Evolutionary conservation across 169 alveolate genomes (phyloP).

Genomic region (Plasmodium sp.): DNA sequence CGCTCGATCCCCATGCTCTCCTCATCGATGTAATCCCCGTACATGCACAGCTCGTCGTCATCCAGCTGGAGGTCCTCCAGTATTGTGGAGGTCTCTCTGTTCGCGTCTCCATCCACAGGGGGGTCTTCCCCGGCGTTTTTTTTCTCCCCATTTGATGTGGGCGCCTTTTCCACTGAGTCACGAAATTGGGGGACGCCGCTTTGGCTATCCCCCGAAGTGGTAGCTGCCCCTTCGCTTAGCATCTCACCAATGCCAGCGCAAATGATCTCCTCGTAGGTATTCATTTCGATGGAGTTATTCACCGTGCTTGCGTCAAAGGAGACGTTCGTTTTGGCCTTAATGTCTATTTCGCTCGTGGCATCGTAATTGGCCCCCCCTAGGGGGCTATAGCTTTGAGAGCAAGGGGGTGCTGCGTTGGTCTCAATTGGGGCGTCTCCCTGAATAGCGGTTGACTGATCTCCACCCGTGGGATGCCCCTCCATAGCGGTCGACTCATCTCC

Average conservation of each 20-base stretch:
- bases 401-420: not conserved
- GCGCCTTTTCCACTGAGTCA: not conserved
- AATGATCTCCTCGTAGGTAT: not conserved
- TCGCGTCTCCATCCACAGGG: not conserved
- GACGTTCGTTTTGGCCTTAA: not conserved
- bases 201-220: not conserved
- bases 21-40: slow-evolving; percentile 46
- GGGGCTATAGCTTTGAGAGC: not conserved
- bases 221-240: not conserved
- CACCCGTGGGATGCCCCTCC: too few species aligned
- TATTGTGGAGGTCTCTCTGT: not conserved
- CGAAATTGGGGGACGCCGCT: not conserved
- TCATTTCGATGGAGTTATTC: not conserved
- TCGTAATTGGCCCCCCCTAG: not conserved
- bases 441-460: not conserved
- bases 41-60: slow-evolving; percentile 15
- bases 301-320: not conserved
- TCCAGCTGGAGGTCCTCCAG: not conserved
- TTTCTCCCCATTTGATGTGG: not conserved
- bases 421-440: not conserved
- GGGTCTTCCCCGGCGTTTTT: not conserved
- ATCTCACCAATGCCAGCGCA: not conserved
- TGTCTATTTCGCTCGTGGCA: not conserved
- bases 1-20: not conserved
- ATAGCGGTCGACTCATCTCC: not conserved